Percentiles rank a stretch among this genome's conserved stretches.
phyloP scores from a whole-genome alignment of 352 stramenopile species.

The Phytophthora pluvialis region DNA sequence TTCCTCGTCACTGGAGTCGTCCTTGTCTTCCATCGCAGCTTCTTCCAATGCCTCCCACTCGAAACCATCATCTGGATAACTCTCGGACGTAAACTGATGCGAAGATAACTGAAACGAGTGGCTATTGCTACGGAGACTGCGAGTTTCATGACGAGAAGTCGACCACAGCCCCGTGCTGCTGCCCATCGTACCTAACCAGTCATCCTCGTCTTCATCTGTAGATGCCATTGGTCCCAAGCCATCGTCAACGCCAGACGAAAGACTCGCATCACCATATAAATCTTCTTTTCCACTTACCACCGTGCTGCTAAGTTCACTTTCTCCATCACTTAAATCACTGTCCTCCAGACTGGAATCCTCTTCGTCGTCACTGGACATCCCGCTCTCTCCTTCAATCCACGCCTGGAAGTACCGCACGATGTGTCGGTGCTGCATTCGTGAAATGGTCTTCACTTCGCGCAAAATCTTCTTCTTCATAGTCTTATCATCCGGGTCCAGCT shows the following conservation, averaged over 20 bases:
- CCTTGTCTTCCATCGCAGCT: slow-evolving; percentile 44
- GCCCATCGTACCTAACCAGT: slow-evolving; percentile 80
- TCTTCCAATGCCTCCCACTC: slow-evolving; percentile 77
- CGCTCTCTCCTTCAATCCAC: slow-evolving; percentile 85
- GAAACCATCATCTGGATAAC: slow-evolving; percentile 62
- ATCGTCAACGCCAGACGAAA: slow-evolving; percentile 49
- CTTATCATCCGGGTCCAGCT: slow-evolving; percentile 84
- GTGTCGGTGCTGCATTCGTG: slow-evolving; percentile 95
- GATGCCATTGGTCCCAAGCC: slow-evolving; percentile 40
- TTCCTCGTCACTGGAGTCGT: slow-evolving; percentile 47
- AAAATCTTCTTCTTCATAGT: slow-evolving; percentile 96
- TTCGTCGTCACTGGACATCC: slow-evolving; percentile 55
- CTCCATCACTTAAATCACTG: slow-evolving; percentile 39
- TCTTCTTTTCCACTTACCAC: slow-evolving; percentile 29
- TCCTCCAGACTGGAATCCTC: slow-evolving; percentile 50
- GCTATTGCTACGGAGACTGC: slow-evolving; percentile 56
- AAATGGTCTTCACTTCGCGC: slow-evolving; percentile 97
- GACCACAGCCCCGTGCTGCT: slow-evolving; percentile 71
- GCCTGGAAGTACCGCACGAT: slow-evolving; percentile 96
- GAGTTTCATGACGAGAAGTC: slow-evolving; percentile 64
- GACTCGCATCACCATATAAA: slow-evolving; percentile 45
- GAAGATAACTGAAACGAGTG: slow-evolving; percentile 44
- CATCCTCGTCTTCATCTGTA: slow-evolving; percentile 75
- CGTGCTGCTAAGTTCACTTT: slow-evolving; percentile 4
- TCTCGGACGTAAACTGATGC: slow-evolving; percentile 43